A percentile compares a stretch with the other conserved stretches of the same genome.
phyloP scores from a whole-genome alignment of 2,329 filamentous ascomycete species.

The Neurospora sp. region DNA sequence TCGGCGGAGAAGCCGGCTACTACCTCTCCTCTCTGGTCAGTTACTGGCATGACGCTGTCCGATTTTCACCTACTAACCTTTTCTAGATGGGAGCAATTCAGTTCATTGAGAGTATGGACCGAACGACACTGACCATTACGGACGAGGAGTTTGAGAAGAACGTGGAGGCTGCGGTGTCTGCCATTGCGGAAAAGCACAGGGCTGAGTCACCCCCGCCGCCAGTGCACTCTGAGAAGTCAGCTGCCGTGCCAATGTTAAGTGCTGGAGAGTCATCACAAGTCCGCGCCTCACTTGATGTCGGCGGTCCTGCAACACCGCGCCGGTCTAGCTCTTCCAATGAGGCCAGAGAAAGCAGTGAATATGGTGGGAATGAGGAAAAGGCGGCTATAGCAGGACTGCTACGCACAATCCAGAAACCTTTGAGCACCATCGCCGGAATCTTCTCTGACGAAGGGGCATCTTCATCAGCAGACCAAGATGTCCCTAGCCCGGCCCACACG shows the following conservation, averaged over 20 bases:
- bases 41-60: neutral
- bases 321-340: constrained; percentile 47
- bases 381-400: constrained; percentile 78
- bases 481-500: constrained; percentile 28
- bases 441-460: constrained; percentile 62
- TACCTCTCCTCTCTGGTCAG: constrained; percentile 84
- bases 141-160: constrained; percentile 94
- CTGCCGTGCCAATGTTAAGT: constrained; percentile 21
- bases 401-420: constrained; percentile 80
- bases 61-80: neutral
- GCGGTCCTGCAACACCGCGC: constrained; percentile 33
- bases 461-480: constrained; percentile 21
- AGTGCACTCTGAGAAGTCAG: constrained; percentile 35
- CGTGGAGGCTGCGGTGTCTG: constrained; percentile 92
- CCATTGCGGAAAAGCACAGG: constrained; percentile 84
- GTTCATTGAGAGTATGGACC: constrained; percentile 93
- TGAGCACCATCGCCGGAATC: constrained; percentile 88
- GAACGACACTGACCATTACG: constrained; percentile 83
- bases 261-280: constrained; percentile 33
- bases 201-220: constrained; percentile 36
- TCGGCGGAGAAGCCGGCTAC: constrained; percentile 95
- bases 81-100: constrained; percentile 79
- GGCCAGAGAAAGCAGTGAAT: constrained; percentile 31
- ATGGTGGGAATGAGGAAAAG: constrained; percentile 55
- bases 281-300: constrained; percentile 34